Conservation (phyloP, 2,329 filamentous ascomycete genomes). For the Leptographium wingfieldii region DNA sequence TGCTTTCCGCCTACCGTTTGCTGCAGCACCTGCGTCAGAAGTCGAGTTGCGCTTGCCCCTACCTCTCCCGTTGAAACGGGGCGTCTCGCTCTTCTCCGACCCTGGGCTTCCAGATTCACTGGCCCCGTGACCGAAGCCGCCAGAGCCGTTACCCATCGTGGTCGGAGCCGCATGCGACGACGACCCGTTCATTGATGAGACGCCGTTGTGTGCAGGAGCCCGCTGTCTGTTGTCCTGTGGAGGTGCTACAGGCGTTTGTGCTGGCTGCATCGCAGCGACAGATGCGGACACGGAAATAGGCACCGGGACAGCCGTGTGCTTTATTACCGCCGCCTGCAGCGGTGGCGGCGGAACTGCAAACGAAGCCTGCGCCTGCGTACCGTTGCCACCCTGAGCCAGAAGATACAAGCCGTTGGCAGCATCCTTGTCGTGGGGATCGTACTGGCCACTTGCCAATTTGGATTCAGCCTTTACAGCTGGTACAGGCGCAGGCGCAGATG, state of each 20-base stretch:
- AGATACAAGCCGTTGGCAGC: slow-evolving; percentile 90
- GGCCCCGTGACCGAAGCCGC: slow-evolving; percentile 35
- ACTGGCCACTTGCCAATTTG: slow-evolving; percentile 49
- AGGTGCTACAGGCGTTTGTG: neutral
- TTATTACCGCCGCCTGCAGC: slow-evolving; percentile 24
- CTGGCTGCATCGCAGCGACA: neutral
- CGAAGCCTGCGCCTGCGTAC: slow-evolving; percentile 35
- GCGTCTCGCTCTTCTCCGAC: slow-evolving; percentile 60
- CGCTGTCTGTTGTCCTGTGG: neutral
- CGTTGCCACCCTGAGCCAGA: slow-evolving; percentile 61
- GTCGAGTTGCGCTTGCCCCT: slow-evolving; percentile 56
- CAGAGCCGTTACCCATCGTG: slow-evolving; percentile 13
- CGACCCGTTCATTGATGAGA: neutral
- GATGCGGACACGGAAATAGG: neutral
- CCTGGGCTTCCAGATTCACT: slow-evolving; percentile 58
- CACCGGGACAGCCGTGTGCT: slow-evolving; percentile 26
- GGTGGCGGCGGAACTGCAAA: slow-evolving; percentile 31
- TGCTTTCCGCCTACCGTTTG: slow-evolving; percentile 66
- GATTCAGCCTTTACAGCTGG: slow-evolving; percentile 30
- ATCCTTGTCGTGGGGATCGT: slow-evolving; percentile 85
- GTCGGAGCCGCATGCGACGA: neutral
- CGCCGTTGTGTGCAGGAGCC: neutral
- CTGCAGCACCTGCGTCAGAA: slow-evolving; percentile 23
- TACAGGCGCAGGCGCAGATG: slow-evolving; percentile 16
- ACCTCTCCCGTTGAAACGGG: slow-evolving; percentile 50